These are phyloP conservation scores for Effrenium voratum DNA, from an alignment of 73 alveolate genomes.

Conservation along the genomic window DNA sequence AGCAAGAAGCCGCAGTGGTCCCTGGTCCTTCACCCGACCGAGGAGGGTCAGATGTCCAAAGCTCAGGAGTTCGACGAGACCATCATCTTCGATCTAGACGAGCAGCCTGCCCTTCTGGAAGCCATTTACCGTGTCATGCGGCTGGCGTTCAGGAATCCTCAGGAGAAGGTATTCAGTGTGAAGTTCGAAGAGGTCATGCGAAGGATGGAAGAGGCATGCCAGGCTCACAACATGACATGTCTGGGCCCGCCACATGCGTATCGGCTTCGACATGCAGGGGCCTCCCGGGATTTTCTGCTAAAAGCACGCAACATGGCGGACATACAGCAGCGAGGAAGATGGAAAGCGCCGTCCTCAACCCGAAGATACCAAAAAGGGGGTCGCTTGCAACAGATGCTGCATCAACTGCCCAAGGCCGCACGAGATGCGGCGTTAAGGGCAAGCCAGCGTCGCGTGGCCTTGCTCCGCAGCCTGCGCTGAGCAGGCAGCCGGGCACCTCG, in stretches of 20 bases:
- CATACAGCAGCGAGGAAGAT: constrained; percentile 16
- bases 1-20: not conserved
- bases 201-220: not conserved
- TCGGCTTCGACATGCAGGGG: constrained; percentile 29
- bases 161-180: not conserved
- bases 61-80: constrained; percentile 65
- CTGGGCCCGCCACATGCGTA: constrained; percentile 1
- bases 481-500: not conserved
- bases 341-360: not conserved
- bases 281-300: not conserved
- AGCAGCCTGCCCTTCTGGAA: not conserved
- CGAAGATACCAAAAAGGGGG: constrained; percentile 54
- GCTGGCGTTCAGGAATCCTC: not conserved
- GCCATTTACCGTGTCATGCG: not conserved
- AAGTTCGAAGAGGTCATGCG: not conserved
- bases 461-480: not conserved
- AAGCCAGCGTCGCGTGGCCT: not conserved
- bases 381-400: not conserved
- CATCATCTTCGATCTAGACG: not conserved
- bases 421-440: not conserved
- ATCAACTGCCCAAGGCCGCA: not conserved
- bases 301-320: not conserved
- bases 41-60: not conserved
- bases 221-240: not conserved
- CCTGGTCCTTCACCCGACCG: constrained; percentile 6